Evolutionary conservation across 345 rosid species (phyloP).

Genomic region (Syzygium aromaticum): DNA sequence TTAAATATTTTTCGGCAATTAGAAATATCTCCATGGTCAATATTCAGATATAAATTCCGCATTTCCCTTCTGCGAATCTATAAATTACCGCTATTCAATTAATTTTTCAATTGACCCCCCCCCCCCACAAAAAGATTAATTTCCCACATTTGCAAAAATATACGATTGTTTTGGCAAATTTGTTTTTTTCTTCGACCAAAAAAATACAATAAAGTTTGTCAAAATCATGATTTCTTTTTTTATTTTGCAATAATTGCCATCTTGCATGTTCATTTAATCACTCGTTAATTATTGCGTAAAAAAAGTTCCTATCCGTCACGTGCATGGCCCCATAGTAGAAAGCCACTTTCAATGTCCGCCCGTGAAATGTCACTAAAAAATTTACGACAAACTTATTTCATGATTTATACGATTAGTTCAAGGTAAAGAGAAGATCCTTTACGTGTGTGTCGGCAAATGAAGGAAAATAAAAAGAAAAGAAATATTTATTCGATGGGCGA

Average conservation of each 20-base stretch:
- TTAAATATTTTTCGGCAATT: neutral
- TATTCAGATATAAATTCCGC: neutral
- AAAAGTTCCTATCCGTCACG: neutral
- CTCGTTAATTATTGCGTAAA: neutral
- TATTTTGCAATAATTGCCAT: too few species aligned
- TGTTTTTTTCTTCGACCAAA: too few species aligned
- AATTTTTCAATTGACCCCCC: too few species aligned
- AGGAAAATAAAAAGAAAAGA: too few species aligned
- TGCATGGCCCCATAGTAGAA: neutral
- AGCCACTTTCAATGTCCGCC: neutral
- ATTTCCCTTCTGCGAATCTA: neutral
- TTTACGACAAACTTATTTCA: neutral
- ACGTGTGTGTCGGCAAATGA: too few species aligned
- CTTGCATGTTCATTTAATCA: too few species aligned
- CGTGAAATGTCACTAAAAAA: neutral
- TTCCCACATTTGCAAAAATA: neutral
- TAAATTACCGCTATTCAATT: neutral
- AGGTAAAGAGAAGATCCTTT: neutral
- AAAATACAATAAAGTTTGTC: too few species aligned
- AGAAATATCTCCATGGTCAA: neutral
- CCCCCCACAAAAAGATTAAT: too few species aligned
- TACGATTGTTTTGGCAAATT: too few species aligned
- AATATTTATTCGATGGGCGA: accelerated
- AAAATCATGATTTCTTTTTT: too few species aligned
- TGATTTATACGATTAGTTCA: neutral